These are phyloP conservation scores for Pestalotiopsis sp. DNA, from an alignment of 2,329 filamentous ascomycete species.

Conservation along the genomic window DNA sequence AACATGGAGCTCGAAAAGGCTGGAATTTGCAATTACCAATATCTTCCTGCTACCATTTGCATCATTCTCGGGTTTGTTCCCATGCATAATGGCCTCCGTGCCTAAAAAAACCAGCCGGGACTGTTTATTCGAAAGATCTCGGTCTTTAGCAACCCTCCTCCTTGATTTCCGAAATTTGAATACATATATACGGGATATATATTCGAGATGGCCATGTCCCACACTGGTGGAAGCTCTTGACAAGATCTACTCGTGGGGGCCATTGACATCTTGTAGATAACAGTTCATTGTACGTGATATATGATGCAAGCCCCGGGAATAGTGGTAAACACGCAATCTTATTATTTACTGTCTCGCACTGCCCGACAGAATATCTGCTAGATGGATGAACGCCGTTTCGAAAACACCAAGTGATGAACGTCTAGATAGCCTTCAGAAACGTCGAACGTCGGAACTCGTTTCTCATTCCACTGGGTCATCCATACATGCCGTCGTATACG, in stretches of 20 bases:
- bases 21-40: neutral
- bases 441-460: neutral
- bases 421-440: neutral
- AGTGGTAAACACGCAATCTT: neutral
- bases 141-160: too few species aligned
- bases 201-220: too few species aligned
- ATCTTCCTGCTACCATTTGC: neutral
- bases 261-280: too few species aligned
- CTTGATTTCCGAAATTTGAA: too few species aligned
- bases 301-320: neutral
- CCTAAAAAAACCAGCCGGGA: too few species aligned
- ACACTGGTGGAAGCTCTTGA: neutral
- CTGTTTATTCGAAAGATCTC: too few species aligned
- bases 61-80: too few species aligned
- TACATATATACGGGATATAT: too few species aligned
- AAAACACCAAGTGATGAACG: conserved; percentile 2
- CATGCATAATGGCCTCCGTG: too few species aligned
- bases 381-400: neutral
- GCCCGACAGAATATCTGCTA: neutral
- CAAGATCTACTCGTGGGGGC: neutral
- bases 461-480: conserved; percentile 8
- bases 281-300: too few species aligned
- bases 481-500: conserved; percentile 2
- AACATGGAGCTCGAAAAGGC: neutral
- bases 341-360: neutral